Conservation (phyloP, 371 early-diverging fungal genomes). For the Mucor mucedo region DNA sequence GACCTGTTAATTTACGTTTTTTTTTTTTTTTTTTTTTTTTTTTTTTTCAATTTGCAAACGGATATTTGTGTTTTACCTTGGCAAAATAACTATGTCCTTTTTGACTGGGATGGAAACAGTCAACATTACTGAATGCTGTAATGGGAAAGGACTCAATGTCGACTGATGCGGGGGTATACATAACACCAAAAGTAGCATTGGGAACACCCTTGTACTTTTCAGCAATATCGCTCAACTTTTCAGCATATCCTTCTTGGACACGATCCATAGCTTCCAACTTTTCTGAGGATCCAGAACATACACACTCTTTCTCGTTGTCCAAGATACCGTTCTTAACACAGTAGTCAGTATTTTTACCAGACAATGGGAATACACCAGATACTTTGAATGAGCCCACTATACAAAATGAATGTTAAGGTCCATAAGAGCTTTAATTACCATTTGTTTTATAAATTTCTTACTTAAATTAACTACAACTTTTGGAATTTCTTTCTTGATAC, state of each 20-base stretch:
- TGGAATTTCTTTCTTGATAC: conserved; percentile 29
- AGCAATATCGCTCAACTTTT: conserved; percentile 17
- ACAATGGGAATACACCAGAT: conserved; percentile 22
- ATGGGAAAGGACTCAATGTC: conserved; percentile 28
- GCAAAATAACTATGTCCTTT: too few species aligned
- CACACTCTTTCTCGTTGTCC: conserved; percentile 21
- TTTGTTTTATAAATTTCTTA: conserved; percentile 20
- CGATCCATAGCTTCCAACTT: neutral
- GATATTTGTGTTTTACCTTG: conserved; percentile 25
- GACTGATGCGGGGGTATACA: conserved; percentile 32
- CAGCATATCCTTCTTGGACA: conserved; percentile 23
- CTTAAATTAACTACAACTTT: conserved; percentile 34
- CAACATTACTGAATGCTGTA: conserved; percentile 25
- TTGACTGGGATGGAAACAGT: conserved; percentile 26
- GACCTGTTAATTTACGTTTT: too few species aligned
- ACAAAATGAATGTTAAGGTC: too few species aligned
- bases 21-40: too few species aligned
- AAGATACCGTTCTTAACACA: conserved; percentile 20
- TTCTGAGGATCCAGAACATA: conserved; percentile 20
- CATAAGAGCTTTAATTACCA: too few species aligned
- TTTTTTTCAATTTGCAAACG: conserved; percentile 23
- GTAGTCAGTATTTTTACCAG: conserved; percentile 17
- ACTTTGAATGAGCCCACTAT: neutral
- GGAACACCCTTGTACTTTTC: conserved; percentile 19
- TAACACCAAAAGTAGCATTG: conserved; percentile 28